A percentile compares a stretch with the other conserved stretches of the same genome.
Conservation (phyloP, 139 green algal species). For the Micromonas pusilla region DNA sequence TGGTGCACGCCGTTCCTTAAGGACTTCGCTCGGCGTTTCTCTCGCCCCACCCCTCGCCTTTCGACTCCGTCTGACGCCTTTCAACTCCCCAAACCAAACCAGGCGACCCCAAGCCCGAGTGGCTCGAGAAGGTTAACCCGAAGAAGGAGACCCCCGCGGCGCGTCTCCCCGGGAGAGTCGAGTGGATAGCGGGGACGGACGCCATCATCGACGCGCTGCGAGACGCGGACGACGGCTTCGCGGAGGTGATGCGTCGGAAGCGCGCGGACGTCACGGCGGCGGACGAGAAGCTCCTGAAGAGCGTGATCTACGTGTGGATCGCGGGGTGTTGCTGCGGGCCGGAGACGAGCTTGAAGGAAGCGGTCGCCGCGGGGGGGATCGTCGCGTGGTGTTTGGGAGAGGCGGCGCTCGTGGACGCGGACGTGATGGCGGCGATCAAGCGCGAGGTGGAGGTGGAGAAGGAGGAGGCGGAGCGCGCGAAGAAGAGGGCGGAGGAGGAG, state of each 20-base stretch:
- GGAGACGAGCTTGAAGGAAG: neutral
- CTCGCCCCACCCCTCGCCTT: too few relatives aligned
- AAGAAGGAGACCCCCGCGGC: slow-evolving; percentile 2
- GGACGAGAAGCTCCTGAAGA: neutral
- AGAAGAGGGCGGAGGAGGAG: neutral
- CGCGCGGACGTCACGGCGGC: neutral
- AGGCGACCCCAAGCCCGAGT: neutral
- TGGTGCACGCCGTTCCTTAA: too few relatives aligned
- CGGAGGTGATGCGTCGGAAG: neutral
- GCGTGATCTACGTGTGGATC: neutral
- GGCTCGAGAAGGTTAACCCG: neutral
- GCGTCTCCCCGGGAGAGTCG: neutral
- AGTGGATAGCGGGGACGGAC: neutral
- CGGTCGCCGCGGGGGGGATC: neutral
- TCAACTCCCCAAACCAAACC: too few relatives aligned
- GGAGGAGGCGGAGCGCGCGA: neutral
- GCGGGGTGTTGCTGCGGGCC: neutral
- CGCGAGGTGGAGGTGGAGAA: too few relatives aligned
- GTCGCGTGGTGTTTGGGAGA: neutral
- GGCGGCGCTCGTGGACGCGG: neutral
- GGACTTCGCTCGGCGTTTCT: too few relatives aligned
- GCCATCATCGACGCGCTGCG: neutral
- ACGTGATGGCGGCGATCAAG: too few relatives aligned
- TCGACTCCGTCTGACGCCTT: too few relatives aligned
- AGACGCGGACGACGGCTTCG: neutral